Base-by-base conservation (phyloP, 306 rosid species). In the Medicago ruthenica region DNA sequence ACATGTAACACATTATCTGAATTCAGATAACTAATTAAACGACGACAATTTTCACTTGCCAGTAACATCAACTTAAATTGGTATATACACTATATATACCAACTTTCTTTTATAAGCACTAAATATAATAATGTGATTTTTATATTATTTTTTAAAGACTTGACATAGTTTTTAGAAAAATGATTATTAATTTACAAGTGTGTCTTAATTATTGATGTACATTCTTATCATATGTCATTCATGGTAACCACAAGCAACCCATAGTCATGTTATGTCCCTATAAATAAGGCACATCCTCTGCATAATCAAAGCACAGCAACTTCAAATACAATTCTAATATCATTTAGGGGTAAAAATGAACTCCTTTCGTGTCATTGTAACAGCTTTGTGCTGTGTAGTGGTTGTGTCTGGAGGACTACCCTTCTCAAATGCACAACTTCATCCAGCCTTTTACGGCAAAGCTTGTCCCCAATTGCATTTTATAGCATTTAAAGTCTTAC, bases 381-480 rank as follows among this genome's bases (percentile, higher is more conserved):
- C 72, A 48, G 78, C 60, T 61, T 8, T 82, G 1, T 62, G 70
- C 24, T 80, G 31, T 36, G 42, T 53, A 4, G 36, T 81, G 51
- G 14, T 40, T 37, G 55, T 61, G 42, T 12, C 76, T 22, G 90
- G 79, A 58, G 90, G 79, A 12, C 20, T 72, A 48, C 37, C 83
- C 14, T 71, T 34, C 6, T 42, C 82, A 60, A 21, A 79, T n/a
- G 85, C 82, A 47, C 83, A 85, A 66, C 76, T 85, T 10, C 61
- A 70, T 17, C 70, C 50, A 16, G 0, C 0, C 4, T 65, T 65
- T 65, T 65, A 65, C 34, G 2, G 0, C 4, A 40, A 65, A 16
- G 40, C 34, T 5, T 65, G 70, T 42, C 70, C 70, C 5, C 5
- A 39, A 5, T 5, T 65, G 34, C 31, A 17, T 11, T 6, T 2